These are phyloP conservation scores for Striga asiatica DNA, from an alignment of 257 asterid species.

Conservation along the genomic window DNA sequence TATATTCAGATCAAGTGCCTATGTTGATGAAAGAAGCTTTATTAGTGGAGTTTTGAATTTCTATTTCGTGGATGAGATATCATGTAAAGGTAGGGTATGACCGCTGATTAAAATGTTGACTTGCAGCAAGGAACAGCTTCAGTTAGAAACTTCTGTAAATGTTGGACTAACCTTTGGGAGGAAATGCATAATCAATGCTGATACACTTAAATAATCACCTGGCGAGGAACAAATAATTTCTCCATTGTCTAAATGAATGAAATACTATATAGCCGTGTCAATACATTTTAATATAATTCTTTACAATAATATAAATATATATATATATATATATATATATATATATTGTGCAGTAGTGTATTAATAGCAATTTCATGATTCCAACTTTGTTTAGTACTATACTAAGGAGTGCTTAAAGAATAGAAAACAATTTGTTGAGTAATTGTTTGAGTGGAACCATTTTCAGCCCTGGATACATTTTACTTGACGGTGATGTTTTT, in stretches of 20 bases:
- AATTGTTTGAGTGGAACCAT: background rate
- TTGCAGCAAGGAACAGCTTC: background rate
- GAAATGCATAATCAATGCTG: background rate
- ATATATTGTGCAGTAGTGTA: too few relatives aligned
- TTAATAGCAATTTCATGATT: background rate
- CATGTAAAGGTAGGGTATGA: too few relatives aligned
- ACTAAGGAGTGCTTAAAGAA: background rate
- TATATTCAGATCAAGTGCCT: too few relatives aligned
- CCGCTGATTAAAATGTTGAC: background rate
- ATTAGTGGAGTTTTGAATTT: too few relatives aligned
- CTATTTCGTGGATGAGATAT: too few relatives aligned
- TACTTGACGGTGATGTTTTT: background rate
- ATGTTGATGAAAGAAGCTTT: too few relatives aligned
- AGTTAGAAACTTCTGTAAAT: background rate
- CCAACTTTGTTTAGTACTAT: background rate
- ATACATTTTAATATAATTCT: too few relatives aligned
- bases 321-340: too few relatives aligned
- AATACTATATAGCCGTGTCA: background rate
- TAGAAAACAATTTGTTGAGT: background rate
- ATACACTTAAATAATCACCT: background rate
- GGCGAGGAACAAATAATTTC: background rate
- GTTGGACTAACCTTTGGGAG: background rate
- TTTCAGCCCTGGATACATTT: background rate
- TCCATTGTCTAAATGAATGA: background rate
- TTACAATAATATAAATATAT: too few relatives aligned